Conservation (phyloP, 345 rosid species). For the Linum lewisii region DNA sequence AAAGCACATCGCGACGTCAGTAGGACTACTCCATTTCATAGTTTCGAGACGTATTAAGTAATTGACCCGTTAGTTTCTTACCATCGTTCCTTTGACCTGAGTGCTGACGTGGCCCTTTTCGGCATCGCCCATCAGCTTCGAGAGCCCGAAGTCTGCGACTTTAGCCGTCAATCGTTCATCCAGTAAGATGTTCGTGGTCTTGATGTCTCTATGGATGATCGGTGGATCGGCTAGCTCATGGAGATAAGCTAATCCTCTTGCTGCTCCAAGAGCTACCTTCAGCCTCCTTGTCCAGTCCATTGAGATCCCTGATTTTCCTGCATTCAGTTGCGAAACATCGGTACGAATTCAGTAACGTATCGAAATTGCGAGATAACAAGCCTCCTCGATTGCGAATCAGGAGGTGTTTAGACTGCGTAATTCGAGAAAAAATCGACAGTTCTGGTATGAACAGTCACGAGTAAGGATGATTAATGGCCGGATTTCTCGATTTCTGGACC, state of each 20-base stretch:
- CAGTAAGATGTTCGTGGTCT: constrained; percentile 69
- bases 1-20: no score
- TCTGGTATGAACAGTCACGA: no score
- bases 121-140: constrained; percentile 49
- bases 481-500: no score
- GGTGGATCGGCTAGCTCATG: constrained; percentile 97
- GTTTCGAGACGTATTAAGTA: no score
- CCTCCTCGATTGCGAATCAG: not conserved
- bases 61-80: constrained; percentile 33
- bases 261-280: constrained; percentile 66
- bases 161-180: constrained; percentile 75
- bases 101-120: constrained; percentile 71
- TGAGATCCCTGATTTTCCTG: constrained; percentile 74
- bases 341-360: no score
- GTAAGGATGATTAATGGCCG: no score
- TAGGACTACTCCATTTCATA: no score
- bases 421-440: no score
- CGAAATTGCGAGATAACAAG: not conserved
- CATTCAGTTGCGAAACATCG: not conserved
- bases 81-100: constrained; percentile 98
- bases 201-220: constrained; percentile 87
- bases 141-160: constrained; percentile 91
- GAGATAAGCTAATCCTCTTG: constrained; percentile 74
- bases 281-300: constrained; percentile 79
- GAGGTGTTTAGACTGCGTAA: no score